Percentiles rank a stretch among this genome's conserved stretches.
Conservation (phyloP, 2,329 filamentous ascomycete genomes). For the Epichloe hybrida region DNA sequence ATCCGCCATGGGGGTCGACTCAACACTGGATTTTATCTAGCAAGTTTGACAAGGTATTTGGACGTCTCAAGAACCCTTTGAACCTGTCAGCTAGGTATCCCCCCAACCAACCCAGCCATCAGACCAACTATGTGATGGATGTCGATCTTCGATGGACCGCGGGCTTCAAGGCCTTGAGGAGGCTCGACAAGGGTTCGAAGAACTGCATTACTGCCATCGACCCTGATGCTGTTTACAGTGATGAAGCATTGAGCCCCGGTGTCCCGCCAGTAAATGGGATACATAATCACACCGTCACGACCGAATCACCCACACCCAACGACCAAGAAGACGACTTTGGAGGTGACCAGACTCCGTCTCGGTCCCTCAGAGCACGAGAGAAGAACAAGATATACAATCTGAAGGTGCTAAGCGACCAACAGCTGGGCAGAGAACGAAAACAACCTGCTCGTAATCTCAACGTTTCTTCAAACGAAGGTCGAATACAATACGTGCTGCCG, state of each 20-base stretch:
- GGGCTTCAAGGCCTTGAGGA: conserved; percentile 21
- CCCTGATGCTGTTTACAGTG: conserved; percentile 16
- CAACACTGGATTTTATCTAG: conserved; percentile 27
- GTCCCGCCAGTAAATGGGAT: conserved; percentile 9
- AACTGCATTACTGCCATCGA: conserved; percentile 30
- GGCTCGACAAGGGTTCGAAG: conserved; percentile 28
- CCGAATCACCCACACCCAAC: conserved; percentile 20
- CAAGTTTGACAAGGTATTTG: conserved; percentile 27
- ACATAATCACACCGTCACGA: conserved; percentile 10
- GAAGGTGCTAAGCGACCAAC: conserved; percentile 44
- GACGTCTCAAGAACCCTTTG: conserved; percentile 25
- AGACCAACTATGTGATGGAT: conserved; percentile 34
- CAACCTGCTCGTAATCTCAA: conserved; percentile 18
- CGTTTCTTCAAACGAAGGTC: conserved; percentile 22
- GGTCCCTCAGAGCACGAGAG: conserved; percentile 34
- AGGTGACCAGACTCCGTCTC: conserved; percentile 36
- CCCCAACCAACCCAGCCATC: conserved; percentile 11
- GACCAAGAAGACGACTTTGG: conserved; percentile 32
- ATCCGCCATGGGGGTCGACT: conserved; percentile 9
- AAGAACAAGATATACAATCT: conserved; percentile 44
- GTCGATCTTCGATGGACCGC: conserved; percentile 34
- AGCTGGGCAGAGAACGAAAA: conserved; percentile 38
- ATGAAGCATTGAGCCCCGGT: conserved; percentile 11
- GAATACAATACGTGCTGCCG: conserved; percentile 32
- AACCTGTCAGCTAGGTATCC: conserved; percentile 14